These are phyloP conservation scores for Leucogyrophana mollusca DNA, from an alignment of 768 basidiomycete genomes.

Conservation along the genomic window DNA sequence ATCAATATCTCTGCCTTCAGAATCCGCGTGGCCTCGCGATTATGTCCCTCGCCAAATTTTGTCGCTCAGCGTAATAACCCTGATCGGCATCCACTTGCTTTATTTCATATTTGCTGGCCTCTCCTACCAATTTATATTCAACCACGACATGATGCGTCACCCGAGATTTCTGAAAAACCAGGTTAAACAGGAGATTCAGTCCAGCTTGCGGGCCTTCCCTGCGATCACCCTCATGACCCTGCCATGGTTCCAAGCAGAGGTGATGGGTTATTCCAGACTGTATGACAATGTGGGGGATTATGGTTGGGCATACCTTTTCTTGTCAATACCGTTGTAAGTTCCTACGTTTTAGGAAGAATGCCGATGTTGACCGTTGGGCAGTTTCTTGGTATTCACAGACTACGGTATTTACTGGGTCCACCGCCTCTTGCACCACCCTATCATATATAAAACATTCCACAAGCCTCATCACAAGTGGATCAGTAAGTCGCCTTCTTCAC, in stretches of 20 bases:
- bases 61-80: constrained; percentile 69
- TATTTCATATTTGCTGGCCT: constrained; percentile 89
- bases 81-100: constrained; percentile 78
- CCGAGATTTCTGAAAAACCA: constrained; percentile 93
- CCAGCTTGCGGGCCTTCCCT: constrained; percentile 77
- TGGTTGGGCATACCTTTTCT: constrained; percentile 69
- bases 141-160: constrained; percentile 93
- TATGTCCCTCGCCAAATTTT: constrained; percentile 75
- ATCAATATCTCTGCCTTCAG: constrained; percentile 31
- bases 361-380: constrained; percentile 20
- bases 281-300: constrained; percentile 81
- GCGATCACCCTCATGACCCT: constrained; percentile 80
- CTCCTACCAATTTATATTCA: constrained; percentile 87
- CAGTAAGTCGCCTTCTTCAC: constrained; percentile 50
- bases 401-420: constrained; percentile 98
- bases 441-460: constrained; percentile 87
- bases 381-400: constrained; percentile 87
- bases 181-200: constrained; percentile 73
- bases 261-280: constrained; percentile 76
- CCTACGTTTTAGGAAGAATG: background rate
- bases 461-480: constrained; percentile 99
- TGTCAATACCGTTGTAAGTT: constrained; percentile 69
- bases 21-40: constrained; percentile 85
- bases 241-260: constrained; percentile 94
- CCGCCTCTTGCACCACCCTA: constrained; percentile 80